Conservation (phyloP, 1,284 basidiomycete genomes). For the Violaceomyces palustris region DNA sequence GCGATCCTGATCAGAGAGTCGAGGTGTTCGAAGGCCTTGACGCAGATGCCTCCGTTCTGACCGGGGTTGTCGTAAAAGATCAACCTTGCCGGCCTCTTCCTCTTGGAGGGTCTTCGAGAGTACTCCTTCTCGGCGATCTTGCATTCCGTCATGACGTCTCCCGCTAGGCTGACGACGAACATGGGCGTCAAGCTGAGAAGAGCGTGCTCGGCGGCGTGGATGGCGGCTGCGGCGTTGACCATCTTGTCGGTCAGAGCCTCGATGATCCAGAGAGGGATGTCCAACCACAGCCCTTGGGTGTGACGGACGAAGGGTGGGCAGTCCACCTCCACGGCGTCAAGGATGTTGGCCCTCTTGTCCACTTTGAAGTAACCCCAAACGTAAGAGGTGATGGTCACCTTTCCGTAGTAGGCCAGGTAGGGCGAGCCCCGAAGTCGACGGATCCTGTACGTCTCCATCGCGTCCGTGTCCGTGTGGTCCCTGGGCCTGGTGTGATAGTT, state of each 20-base stretch:
- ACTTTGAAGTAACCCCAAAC: slow-evolving; percentile 62
- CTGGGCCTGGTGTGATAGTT: slow-evolving; percentile 72
- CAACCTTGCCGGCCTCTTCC: slow-evolving; percentile 75
- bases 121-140: slow-evolving; percentile 72
- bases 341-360: slow-evolving; percentile 57
- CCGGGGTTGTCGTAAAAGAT: slow-evolving; percentile 76
- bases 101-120: slow-evolving; percentile 59
- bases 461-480: slow-evolving; percentile 66
- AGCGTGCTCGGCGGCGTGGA: slow-evolving; percentile 80
- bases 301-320: slow-evolving; percentile 72
- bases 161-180: slow-evolving; percentile 62
- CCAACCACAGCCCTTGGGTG: slow-evolving; percentile 78
- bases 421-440: slow-evolving; percentile 64
- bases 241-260: slow-evolving; percentile 59
- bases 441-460: slow-evolving; percentile 72
- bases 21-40: slow-evolving; percentile 76
- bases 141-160: slow-evolving; percentile 78
- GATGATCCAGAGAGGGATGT: slow-evolving; percentile 64
- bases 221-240: slow-evolving; percentile 68
- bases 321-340: slow-evolving; percentile 75
- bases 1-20: slow-evolving; percentile 66
- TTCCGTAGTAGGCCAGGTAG: slow-evolving; percentile 67
- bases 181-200: slow-evolving; percentile 65
- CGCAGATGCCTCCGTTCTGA: slow-evolving; percentile 67
- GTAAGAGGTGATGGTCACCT: slow-evolving; percentile 64